These are phyloP conservation scores for Erodium maritimum DNA, from an alignment of 345 rosid species.

Conservation along the genomic window DNA sequence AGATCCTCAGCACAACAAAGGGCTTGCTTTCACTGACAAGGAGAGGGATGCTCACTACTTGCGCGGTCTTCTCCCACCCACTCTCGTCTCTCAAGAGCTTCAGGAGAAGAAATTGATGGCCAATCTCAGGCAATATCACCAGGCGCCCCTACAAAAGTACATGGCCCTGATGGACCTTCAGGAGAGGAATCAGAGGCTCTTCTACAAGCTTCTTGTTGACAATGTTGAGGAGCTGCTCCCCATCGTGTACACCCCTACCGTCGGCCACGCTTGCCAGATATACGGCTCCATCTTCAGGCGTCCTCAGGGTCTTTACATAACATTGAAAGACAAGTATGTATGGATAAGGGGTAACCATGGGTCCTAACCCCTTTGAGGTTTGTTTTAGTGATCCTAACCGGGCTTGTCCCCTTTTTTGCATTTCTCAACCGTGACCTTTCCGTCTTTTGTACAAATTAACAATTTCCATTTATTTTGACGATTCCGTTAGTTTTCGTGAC, in stretches of 20 bases:
- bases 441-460: too few relatives aligned
- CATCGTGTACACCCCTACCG: constrained; percentile 79
- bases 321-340: constrained; percentile 72
- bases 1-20: constrained; percentile 84
- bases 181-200: constrained; percentile 83
- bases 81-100: constrained; percentile 45
- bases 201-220: constrained; percentile 77
- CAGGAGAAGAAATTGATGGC: constrained; percentile 75
- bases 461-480: too few relatives aligned
- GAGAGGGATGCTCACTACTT: too few relatives aligned
- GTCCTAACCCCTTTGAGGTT: too few relatives aligned
- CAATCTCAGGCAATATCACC: constrained; percentile 50
- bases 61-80: constrained; percentile 87
- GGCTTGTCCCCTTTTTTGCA: too few relatives aligned
- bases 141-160: constrained; percentile 68
- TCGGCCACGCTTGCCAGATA: constrained; percentile 95
- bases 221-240: constrained; percentile 81
- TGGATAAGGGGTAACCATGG: too few relatives aligned
- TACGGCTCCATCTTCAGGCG: constrained; percentile 88
- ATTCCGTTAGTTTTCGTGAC: too few relatives aligned
- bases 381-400: too few relatives aligned
- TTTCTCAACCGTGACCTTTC: too few relatives aligned
- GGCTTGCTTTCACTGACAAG: constrained; percentile 67
- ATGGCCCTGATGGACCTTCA: constrained; percentile 83
- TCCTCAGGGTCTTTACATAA: constrained; percentile 90